phyloP scores from a whole-genome alignment of 768 basidiomycete species.

The Ramaria sp. region DNA sequence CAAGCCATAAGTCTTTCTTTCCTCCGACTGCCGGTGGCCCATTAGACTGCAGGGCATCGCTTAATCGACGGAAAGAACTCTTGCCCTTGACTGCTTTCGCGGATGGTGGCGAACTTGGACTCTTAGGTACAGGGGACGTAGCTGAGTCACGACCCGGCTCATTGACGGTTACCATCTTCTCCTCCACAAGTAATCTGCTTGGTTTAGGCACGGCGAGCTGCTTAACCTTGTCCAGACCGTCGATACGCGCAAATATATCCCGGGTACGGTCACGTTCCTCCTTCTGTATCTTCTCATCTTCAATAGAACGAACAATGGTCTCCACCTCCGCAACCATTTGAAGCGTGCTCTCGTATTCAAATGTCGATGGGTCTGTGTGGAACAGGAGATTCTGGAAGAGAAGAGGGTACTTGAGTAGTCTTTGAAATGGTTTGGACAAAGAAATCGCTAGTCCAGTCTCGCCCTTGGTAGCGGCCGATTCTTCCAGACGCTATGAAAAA shows the following conservation, averaged over 20 bases:
- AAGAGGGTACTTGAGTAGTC: slow-evolving; percentile 91
- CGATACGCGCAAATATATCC: slow-evolving; percentile 92
- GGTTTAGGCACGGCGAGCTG: slow-evolving; percentile 88
- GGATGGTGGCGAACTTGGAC: slow-evolving; percentile 16
- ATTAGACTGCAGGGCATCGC: slow-evolving; percentile 67
- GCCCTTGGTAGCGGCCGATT: slow-evolving; percentile 69
- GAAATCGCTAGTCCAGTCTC: slow-evolving; percentile 94
- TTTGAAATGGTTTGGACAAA: slow-evolving; percentile 93
- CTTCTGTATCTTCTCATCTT: slow-evolving; percentile 95
- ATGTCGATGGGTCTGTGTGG: slow-evolving; percentile 94
- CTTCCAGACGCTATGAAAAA: slow-evolving; percentile 47
- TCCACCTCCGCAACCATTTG: slow-evolving; percentile 98
- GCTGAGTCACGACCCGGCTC: slow-evolving; percentile 18
- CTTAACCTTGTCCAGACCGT: slow-evolving; percentile 88
- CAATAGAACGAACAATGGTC: slow-evolving; percentile 89
- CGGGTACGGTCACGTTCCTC: slow-evolving; percentile 93
- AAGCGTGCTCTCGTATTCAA: slow-evolving; percentile 92
- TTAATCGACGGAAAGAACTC: slow-evolving; percentile 79
- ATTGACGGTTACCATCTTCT: slow-evolving; percentile 22
- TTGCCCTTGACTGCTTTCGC: slow-evolving; percentile 54
- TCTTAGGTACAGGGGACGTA: slow-evolving; percentile 30
- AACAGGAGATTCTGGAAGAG: slow-evolving; percentile 96
- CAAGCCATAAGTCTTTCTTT: slow-evolving; percentile 88
- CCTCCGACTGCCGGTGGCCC: slow-evolving; percentile 36
- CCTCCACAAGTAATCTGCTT: slow-evolving; percentile 78